A percentile compares a stretch with the other conserved stretches of the same genome.
phyloP scores from a whole-genome alignment of 2,329 filamentous ascomycete genomes.

The Davidsoniella virescens region DNA sequence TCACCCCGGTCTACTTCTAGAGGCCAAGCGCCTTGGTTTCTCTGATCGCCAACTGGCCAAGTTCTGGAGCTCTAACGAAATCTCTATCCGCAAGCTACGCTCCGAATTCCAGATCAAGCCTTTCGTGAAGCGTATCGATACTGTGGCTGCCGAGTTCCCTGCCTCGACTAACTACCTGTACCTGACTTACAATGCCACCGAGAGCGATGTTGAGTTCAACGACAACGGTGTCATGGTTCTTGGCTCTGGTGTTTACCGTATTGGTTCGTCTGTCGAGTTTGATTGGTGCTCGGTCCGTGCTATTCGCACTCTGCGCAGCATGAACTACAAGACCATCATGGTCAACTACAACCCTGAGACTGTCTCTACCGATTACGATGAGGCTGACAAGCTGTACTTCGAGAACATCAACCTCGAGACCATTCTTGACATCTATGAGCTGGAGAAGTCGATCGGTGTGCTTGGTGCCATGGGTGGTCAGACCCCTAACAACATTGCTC shows the following conservation, averaged over 20 bases:
- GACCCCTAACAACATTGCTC: slow-evolving; percentile 92
- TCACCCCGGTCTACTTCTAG: slow-evolving; percentile 49
- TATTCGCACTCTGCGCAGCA: slow-evolving; percentile 72
- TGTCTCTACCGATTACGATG: slow-evolving; percentile 79
- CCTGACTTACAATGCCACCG: slow-evolving; percentile 81
- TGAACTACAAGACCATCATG: slow-evolving; percentile 89
- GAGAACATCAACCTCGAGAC: slow-evolving; percentile 88
- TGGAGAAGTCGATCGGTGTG: slow-evolving; percentile 70
- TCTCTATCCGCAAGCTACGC: slow-evolving; percentile 69
- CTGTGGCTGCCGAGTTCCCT: slow-evolving; percentile 91
- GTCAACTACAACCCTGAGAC: slow-evolving; percentile 89
- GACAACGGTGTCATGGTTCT: slow-evolving; percentile 94
- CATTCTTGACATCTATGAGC: slow-evolving; percentile 80
- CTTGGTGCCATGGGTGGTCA: slow-evolving; percentile 95
- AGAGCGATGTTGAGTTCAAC: slow-evolving; percentile 68
- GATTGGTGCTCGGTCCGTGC: slow-evolving; percentile 97
- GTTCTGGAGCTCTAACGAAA: slow-evolving; percentile 88
- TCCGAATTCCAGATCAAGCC: slow-evolving; percentile 77
- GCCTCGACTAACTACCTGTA: slow-evolving; percentile 93
- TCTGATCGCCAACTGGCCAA: slow-evolving; percentile 84
- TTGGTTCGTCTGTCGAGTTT: slow-evolving; percentile 95
- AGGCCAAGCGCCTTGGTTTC: slow-evolving; percentile 89
- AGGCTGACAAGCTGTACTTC: slow-evolving; percentile 88
- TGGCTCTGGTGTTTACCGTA: slow-evolving; percentile 89
- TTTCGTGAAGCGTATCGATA: slow-evolving; percentile 96